Evolutionary conservation across 345 rosid species (phyloP).

Genomic region (Bruguiera parviflora): DNA sequence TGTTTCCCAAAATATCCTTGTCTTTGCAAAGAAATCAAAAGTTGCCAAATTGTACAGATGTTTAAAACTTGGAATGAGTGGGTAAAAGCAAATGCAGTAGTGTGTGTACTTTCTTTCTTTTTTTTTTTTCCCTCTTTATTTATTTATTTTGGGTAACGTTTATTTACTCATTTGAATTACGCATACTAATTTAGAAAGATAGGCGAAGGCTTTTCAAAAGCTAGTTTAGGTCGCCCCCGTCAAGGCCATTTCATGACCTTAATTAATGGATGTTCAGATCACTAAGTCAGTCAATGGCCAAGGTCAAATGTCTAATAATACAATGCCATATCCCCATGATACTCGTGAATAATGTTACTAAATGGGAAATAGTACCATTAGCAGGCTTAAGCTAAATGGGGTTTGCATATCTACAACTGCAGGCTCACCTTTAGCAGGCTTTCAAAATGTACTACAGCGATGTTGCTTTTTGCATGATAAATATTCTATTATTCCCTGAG

Average conservation of each 20-base stretch:
- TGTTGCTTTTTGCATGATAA: slow-evolving; percentile 18
- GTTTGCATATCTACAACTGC: slow-evolving; percentile 6
- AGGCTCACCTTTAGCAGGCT: slow-evolving; percentile 26
- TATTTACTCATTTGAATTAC: slow-evolving; percentile 3
- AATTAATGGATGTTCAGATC: not conserved
- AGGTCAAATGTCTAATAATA: slow-evolving; percentile 17
- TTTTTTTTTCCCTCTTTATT: no score
- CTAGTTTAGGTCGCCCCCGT: slow-evolving; percentile 26
- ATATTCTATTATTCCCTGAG: slow-evolving; percentile 44
- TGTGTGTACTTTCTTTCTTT: slow-evolving; percentile 9
- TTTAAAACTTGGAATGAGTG: slow-evolving; percentile 13
- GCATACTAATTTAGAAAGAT: slow-evolving; percentile 22
- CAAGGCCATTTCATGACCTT: slow-evolving; percentile 12
- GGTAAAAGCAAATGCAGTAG: slow-evolving; percentile 9
- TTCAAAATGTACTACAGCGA: slow-evolving; percentile 21
- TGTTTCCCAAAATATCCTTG: slow-evolving; percentile 20
- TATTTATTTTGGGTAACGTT: not conserved
- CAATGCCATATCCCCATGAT: slow-evolving; percentile 1
- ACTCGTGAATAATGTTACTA: not conserved
- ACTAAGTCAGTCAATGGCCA: not conserved
- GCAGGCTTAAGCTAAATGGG: no score
- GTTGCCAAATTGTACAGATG: not conserved
- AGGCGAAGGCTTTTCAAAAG: slow-evolving; percentile 38
- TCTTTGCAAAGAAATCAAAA: slow-evolving; percentile 10
- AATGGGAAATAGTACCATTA: not conserved